Percentiles rank a stretch among this genome's conserved stretches.
These are phyloP conservation scores for Hypoxylon trugodes DNA, from an alignment of 495 filamentous ascomycete species.

Conservation along the genomic window DNA sequence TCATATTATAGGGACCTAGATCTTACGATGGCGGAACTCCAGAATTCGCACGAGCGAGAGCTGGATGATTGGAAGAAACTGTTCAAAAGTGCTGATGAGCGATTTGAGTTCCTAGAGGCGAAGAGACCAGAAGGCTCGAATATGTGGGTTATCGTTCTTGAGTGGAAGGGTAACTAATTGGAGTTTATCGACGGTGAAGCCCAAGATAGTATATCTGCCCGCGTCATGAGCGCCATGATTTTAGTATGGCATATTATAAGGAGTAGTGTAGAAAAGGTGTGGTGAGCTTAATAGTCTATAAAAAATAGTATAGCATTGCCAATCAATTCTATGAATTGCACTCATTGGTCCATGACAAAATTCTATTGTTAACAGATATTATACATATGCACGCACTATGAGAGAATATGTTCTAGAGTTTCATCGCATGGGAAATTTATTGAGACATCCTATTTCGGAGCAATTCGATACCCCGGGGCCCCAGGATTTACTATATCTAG, in stretches of 20 bases:
- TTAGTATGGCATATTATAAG: too few species aligned
- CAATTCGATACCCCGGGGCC: neutral
- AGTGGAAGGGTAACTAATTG: neutral
- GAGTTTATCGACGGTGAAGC: too few species aligned
- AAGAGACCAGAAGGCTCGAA: conserved; percentile 12
- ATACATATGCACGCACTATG: too few species aligned
- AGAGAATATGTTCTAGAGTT: neutral
- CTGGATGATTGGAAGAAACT: conserved; percentile 23
- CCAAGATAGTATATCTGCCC: too few species aligned
- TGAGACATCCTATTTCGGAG: conserved; percentile 20
- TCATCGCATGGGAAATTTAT: neutral
- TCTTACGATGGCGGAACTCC: conserved; percentile 24
- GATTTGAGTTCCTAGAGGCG: conserved; percentile 3
- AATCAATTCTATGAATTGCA: neutral
- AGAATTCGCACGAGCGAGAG: conserved; percentile 31
- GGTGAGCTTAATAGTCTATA: too few species aligned
- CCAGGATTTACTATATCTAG: neutral
- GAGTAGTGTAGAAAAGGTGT: too few species aligned
- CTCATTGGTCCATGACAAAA: neutral
- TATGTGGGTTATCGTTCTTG: conserved; percentile 14
- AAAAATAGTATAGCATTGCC: too few species aligned
- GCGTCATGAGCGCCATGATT: too few species aligned
- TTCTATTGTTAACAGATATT: too few species aligned
- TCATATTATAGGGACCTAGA: neutral
- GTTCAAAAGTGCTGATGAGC: conserved; percentile 12